phyloP scores from a whole-genome alignment of 2,329 filamentous ascomycete genomes.

The Macrophomina phaseolina region DNA sequence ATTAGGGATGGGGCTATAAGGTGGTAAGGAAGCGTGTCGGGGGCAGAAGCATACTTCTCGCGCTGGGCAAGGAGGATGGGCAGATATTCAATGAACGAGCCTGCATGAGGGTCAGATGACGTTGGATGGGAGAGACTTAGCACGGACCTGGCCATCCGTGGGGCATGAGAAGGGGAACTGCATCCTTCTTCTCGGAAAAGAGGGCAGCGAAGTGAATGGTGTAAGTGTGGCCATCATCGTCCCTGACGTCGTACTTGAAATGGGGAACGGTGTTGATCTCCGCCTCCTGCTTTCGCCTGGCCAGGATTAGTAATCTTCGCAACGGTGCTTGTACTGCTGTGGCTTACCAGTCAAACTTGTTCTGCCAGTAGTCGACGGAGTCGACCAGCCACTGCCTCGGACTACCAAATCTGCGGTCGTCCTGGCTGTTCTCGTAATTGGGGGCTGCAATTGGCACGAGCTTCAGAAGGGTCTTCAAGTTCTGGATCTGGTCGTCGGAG shows the following conservation, averaged over 20 bases:
- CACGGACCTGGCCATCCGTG: conserved; percentile 52
- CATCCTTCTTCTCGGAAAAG: conserved; percentile 58
- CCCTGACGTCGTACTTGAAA: conserved; percentile 52
- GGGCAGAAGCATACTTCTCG: conserved; percentile 51
- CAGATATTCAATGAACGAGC: conserved; percentile 55
- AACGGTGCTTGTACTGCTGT: not conserved
- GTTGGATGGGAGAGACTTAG: too few relatives aligned
- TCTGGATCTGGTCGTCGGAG: conserved; percentile 36
- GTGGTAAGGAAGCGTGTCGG: conserved; percentile 61
- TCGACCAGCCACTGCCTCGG: conserved; percentile 39
- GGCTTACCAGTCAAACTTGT: conserved; percentile 41
- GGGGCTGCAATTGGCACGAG: conserved; percentile 40
- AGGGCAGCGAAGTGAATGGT: conserved; percentile 61
- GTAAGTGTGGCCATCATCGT: conserved; percentile 44
- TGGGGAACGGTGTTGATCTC: conserved; percentile 59
- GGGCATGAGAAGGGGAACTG: conserved; percentile 58
- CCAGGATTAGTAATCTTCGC: not conserved
- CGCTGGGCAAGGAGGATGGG: conserved; percentile 55
- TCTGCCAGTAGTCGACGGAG: conserved; percentile 39
- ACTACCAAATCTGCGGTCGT: conserved; percentile 37
- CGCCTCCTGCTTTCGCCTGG: conserved; percentile 46
- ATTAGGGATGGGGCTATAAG: conserved; percentile 62
- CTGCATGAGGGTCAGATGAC: conserved; percentile 45
- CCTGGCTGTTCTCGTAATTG: conserved; percentile 36
- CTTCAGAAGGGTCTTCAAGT: conserved; percentile 38